Percentiles rank a stretch among this genome's conserved stretches.
Conservation (phyloP, 495 filamentous ascomycete genomes). For the Rusavskia elegans region DNA sequence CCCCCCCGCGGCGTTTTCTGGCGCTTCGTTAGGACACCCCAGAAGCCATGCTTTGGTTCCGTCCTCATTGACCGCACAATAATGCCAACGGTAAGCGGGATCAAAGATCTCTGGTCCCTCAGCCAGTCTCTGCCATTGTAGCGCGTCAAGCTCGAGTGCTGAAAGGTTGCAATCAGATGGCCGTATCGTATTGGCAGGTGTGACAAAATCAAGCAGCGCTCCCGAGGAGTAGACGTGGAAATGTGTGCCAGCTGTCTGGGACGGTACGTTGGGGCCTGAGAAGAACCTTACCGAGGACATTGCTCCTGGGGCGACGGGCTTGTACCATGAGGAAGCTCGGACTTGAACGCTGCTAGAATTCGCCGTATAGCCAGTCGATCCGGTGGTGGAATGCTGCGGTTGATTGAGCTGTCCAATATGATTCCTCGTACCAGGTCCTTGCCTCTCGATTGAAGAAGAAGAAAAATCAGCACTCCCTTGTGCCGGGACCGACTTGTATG, state of each 20-base stretch:
- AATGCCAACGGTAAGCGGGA: slow-evolving; percentile 84
- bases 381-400: slow-evolving; percentile 6
- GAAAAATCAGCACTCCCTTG: slow-evolving; percentile 45
- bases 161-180: slow-evolving; percentile 80
- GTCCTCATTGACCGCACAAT: slow-evolving; percentile 83
- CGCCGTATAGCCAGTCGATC: slow-evolving; percentile 63
- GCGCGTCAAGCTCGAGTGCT: slow-evolving; percentile 64
- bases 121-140: slow-evolving; percentile 86
- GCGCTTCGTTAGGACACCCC: slow-evolving; percentile 64
- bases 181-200: slow-evolving; percentile 69
- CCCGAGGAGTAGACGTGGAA: slow-evolving; percentile 92
- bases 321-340: slow-evolving; percentile 50
- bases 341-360: slow-evolving; percentile 82
- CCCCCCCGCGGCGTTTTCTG: slow-evolving; percentile 30
- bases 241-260: slow-evolving; percentile 75
- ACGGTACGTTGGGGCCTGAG: slow-evolving; percentile 74
- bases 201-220: slow-evolving; percentile 82
- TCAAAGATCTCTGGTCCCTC: slow-evolving; percentile 88
- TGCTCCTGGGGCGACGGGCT: slow-evolving; percentile 67
- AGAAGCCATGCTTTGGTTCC: slow-evolving; percentile 93
- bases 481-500: slow-evolving; percentile 58
- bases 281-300: slow-evolving; percentile 81
- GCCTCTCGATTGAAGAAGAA: slow-evolving; percentile 14
- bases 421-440: slow-evolving; percentile 5
- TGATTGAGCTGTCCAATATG: slow-evolving; percentile 9